phyloP scores from a whole-genome alignment of 2,329 filamentous ascomycete species.

The Fusarium setosum region DNA sequence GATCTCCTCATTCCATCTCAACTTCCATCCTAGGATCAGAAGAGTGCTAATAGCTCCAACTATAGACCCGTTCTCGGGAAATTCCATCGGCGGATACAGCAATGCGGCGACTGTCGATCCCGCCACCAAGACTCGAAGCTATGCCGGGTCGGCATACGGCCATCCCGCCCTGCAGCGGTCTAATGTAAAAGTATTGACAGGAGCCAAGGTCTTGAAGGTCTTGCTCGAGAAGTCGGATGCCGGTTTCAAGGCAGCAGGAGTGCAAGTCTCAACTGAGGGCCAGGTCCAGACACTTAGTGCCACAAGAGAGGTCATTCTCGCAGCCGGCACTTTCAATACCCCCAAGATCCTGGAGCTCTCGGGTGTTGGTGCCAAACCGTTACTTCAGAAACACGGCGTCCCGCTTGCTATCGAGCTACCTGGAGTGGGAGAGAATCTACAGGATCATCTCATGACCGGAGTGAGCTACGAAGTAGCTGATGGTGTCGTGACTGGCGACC shows the following conservation, averaged over 20 bases:
- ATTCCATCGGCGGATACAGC: neutral
- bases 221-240: neutral
- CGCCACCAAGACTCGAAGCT: neutral
- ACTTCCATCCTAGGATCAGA: neutral
- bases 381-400: neutral
- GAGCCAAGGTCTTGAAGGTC: neutral
- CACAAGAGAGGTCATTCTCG: neutral
- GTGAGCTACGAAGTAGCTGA: neutral
- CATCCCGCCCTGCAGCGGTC: neutral
- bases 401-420: neutral
- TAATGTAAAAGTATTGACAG: neutral
- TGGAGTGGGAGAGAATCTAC: neutral
- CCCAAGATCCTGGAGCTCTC: constrained; percentile 1
- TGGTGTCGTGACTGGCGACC: neutral
- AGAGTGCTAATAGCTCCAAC: too few species aligned
- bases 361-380: neutral
- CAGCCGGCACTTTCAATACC: neutral
- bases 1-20: neutral
- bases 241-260: neutral
- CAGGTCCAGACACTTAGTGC: neutral
- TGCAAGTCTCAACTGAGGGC: neutral
- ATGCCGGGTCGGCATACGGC: neutral
- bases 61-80: neutral
- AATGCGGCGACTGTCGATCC: neutral
- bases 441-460: neutral